Conservation (phyloP, 768 basidiomycete genomes). For the Tulasnella calospora region DNA sequence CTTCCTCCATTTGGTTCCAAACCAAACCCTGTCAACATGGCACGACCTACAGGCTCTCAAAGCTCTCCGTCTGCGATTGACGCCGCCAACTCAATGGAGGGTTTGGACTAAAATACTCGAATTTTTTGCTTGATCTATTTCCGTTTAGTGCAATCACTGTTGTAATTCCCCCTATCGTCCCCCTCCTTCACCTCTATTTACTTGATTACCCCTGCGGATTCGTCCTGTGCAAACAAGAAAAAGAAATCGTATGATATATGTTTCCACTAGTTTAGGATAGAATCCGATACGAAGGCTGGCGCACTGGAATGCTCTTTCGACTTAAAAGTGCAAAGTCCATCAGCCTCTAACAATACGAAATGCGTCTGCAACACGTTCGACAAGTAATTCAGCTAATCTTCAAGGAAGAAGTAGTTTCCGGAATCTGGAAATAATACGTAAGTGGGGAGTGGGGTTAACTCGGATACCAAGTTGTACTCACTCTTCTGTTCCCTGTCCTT, state of each 20-base stretch:
- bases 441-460: background rate
- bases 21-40: background rate
- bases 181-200: background rate
- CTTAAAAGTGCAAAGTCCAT: background rate
- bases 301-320: background rate
- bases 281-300: background rate
- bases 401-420: constrained; percentile 91
- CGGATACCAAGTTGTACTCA: constrained; percentile 33
- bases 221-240: background rate
- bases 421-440: constrained; percentile 44
- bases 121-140: background rate
- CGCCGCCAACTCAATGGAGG: background rate
- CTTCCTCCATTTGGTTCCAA: constrained; percentile 9
- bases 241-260: background rate
- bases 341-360: background rate
- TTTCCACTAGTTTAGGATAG: background rate
- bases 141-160: background rate
- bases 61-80: background rate
- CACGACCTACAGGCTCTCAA: background rate
- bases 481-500: constrained; percentile 87
- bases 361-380: background rate
- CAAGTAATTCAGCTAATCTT: constrained; percentile 42
- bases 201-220: background rate
- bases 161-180: background rate
- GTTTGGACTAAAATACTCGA: background rate